phyloP scores from a whole-genome alignment of 1,284 basidiomycete species.

The Malassezia sympodialis region DNA sequence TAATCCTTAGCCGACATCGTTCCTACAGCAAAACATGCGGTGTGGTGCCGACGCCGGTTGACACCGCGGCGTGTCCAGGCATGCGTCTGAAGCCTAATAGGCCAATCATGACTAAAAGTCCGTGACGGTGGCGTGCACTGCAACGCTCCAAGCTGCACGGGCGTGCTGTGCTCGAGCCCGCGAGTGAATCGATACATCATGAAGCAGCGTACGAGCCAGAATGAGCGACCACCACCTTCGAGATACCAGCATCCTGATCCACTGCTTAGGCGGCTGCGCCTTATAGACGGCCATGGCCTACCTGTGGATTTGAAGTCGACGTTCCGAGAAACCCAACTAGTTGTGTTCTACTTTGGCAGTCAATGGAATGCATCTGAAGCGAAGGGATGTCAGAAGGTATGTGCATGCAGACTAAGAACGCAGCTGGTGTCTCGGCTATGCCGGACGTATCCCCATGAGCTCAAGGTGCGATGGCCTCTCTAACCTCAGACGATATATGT shows the following conservation, averaged over 20 bases:
- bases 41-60: background rate
- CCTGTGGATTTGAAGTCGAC: slow-evolving; percentile 34
- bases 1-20: slow-evolving; percentile 19
- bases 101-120: background rate
- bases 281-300: slow-evolving; percentile 40
- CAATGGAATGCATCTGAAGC: slow-evolving; percentile 36
- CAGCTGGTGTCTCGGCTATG: slow-evolving; percentile 37
- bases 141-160: too few species aligned
- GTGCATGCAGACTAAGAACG: background rate
- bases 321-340: slow-evolving; percentile 46
- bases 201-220: background rate
- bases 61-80: background rate
- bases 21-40: background rate
- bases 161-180: background rate
- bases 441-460: slow-evolving; percentile 38
- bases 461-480: slow-evolving; percentile 25
- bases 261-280: slow-evolving; percentile 44
- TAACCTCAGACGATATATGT: slow-evolving; percentile 38
- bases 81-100: background rate
- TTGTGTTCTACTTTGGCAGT: slow-evolving; percentile 48
- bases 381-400: slow-evolving; percentile 28
- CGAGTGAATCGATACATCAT: background rate
- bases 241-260: slow-evolving; percentile 48
- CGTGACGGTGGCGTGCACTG: background rate
- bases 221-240: slow-evolving; percentile 28